Evolutionary conservation across 371 early-diverging fungal genomes (phyloP).

Genomic region (Mortierella polycephala): DNA sequence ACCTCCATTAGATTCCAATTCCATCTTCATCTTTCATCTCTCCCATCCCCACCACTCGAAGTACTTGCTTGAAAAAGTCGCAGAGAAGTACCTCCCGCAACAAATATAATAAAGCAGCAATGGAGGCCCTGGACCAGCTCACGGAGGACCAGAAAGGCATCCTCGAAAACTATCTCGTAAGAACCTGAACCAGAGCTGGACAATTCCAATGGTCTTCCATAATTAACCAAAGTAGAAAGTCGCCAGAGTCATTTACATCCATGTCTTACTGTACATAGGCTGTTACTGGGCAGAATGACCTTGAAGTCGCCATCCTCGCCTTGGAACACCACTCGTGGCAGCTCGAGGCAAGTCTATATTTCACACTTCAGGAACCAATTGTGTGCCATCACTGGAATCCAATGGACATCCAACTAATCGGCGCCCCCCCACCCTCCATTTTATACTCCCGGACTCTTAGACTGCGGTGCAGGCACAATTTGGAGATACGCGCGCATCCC

Average conservation of each 20-base stretch:
- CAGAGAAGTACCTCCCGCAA: too few species aligned
- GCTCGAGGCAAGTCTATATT: slow-evolving; percentile 33
- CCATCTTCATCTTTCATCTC: too few species aligned
- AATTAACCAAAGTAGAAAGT: background rate
- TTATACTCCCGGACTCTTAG: slow-evolving; percentile 6
- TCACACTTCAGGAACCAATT: background rate
- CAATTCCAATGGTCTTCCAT: background rate
- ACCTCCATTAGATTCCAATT: too few species aligned
- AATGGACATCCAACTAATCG: background rate
- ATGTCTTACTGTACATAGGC: slow-evolving; percentile 16
- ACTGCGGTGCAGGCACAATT: slow-evolving; percentile 56
- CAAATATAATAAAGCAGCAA: slow-evolving; percentile 8
- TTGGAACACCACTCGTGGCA: slow-evolving; percentile 54
- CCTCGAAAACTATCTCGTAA: slow-evolving; percentile 50
- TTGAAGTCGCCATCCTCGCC: slow-evolving; percentile 47
- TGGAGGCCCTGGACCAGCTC: slow-evolving; percentile 51
- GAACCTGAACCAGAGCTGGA: background rate
- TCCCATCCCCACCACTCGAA: too few species aligned
- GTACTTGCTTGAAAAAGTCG: too few species aligned
- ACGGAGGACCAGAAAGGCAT: slow-evolving; percentile 41
- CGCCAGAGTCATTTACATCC: background rate
- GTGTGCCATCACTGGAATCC: too few species aligned
- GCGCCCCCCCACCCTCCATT: background rate
- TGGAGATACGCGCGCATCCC: slow-evolving; percentile 38
- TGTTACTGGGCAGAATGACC: slow-evolving; percentile 53